Evolutionary conservation across 495 filamentous ascomycete genomes (phyloP).

Genomic region (Hypomontagnella monticulosa): DNA sequence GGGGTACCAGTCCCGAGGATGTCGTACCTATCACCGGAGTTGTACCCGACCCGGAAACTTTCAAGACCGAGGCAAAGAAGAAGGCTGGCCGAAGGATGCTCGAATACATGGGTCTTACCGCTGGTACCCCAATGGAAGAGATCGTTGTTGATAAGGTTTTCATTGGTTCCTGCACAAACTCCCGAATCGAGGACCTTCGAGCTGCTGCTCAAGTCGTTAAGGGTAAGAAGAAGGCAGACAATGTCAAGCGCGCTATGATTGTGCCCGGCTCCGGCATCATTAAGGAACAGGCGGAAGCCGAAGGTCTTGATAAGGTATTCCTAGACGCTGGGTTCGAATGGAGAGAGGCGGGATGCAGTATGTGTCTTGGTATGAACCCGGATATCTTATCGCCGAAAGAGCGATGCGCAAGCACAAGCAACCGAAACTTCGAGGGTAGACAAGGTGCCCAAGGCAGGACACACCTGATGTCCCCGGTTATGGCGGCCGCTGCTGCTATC

Average conservation of each 20-base stretch:
- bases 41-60: conserved; percentile 89
- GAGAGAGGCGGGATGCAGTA: conserved; percentile 97
- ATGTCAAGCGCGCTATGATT: conserved; percentile 93
- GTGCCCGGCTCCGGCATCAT: conserved; percentile 95
- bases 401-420: conserved; percentile 93
- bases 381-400: conserved; percentile 96
- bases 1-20: conserved; percentile 97
- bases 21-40: conserved; percentile 90
- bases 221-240: conserved; percentile 83
- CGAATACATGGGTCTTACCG: conserved; percentile 92
- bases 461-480: conserved; percentile 95
- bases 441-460: conserved; percentile 94
- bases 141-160: conserved; percentile 94
- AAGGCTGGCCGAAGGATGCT: conserved; percentile 80
- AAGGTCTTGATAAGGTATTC: conserved; percentile 94
- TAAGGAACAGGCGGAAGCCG: conserved; percentile 90
- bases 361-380: conserved; percentile 99
- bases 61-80: conserved; percentile 79
- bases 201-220: conserved; percentile 85
- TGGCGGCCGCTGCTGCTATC: conserved; percentile 92
- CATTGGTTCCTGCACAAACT: conserved; percentile 98
- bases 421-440: conserved; percentile 97
- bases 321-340: conserved; percentile 93
- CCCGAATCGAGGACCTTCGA: conserved; percentile 94
- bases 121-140: conserved; percentile 90